Evolutionary conservation across 2,329 filamentous ascomycete genomes (phyloP), one percentile per base, ranked within the genome.

Genomic region (Sarocladium oryzae): DNA sequence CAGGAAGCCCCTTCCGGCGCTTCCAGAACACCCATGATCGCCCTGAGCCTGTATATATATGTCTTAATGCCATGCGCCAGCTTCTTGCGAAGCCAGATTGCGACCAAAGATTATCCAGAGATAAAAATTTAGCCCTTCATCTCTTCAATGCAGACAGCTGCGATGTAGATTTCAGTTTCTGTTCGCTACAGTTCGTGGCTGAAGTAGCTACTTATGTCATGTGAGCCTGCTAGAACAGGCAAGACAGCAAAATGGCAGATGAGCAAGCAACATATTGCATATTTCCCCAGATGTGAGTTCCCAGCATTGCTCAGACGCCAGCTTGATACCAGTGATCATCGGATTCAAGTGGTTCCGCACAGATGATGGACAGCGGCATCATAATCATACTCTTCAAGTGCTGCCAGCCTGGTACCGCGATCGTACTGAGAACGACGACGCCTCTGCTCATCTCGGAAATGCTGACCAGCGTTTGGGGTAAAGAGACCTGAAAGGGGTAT

Each of bases 371-470:
- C 58, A 3, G 70, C 59, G 9, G 66, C 60, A 49, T 79, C 76
- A 51, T 74, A 77, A 55, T 79, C 77, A 52, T 72, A 78, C 60
- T 85, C 80, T 61, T 87, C 84, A 11, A 84, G 69, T 18, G 81
- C 84, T 18, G 85, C 85, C 55, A 87, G 77, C 52, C 82, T 79
- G 24, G 87, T 93, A 24, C 89, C 89, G 55, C 89, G 85, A 60
- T 95, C 89, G 59, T 82, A 95, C 60, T 88, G 85, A 20, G 87
- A 91, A 49, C 82, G 81, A 51, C 86, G 82, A 46, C 85, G 84
- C 55, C 87, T 84, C 63, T 90, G 87, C 63, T 90, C 85, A 56
- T 88, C 83, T 15, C 85, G 80, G 58, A 84, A 81, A 51, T 87
- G 81, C 62, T 88, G 85, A 15, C 84, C 82, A 43, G 85, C 84